phyloP scores from a whole-genome alignment of 345 rosid genomes.

The Citropsis articulata region DNA sequence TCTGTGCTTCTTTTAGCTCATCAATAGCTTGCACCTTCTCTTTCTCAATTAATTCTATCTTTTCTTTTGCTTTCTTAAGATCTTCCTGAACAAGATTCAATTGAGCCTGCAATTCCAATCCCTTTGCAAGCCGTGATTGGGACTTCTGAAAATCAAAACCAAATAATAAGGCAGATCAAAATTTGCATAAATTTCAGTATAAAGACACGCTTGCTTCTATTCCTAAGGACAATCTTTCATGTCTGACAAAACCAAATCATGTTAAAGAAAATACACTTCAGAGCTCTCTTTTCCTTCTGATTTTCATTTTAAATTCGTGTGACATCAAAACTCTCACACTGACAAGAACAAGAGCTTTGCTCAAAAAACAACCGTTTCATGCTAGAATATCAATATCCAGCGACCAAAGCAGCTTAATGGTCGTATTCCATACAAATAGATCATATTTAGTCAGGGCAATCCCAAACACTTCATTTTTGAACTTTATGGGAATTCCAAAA shows the following conservation, averaged over 20 bases:
- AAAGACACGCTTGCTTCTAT: conserved; percentile 2
- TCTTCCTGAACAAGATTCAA: conserved; percentile 74
- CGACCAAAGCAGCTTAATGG: not conserved
- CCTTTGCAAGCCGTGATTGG: conserved; percentile 49
- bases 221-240: not conserved
- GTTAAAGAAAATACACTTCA: not conserved
- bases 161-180: conserved; percentile 22
- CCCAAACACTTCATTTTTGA: not conserved
- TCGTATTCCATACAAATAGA: not conserved
- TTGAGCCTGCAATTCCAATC: conserved; percentile 62
- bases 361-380: not conserved
- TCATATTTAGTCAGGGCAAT: not conserved
- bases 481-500: not conserved
- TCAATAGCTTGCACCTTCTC: conserved; percentile 70
- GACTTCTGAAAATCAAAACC: conserved; percentile 54
- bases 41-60: conserved; percentile 58
- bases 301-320: not conserved
- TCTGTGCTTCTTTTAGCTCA: conserved; percentile 73
- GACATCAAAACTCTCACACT: not conserved
- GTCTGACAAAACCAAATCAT: not conserved
- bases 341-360: not conserved
- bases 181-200: not conserved
- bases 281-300: not conserved
- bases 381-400: not conserved
- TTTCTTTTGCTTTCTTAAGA: conserved; percentile 82